phyloP scores from a whole-genome alignment of 2,329 filamentous ascomycete genomes.

The Raffaelea deltoideospora region DNA sequence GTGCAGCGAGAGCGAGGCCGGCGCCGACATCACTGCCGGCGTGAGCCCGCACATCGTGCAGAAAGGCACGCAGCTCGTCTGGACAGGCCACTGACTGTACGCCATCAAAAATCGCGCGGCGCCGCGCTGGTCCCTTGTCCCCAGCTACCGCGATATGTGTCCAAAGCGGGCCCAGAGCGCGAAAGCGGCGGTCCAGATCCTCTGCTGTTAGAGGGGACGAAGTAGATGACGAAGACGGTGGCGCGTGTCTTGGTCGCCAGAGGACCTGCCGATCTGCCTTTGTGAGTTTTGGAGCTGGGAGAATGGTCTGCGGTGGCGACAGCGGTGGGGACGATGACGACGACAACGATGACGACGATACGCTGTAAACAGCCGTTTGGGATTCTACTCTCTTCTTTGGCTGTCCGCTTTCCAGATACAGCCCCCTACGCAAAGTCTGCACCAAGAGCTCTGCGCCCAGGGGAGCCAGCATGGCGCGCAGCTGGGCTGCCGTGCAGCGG shows the following conservation, averaged over 20 bases:
- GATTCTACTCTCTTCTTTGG: too few species aligned
- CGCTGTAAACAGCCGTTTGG: too few species aligned
- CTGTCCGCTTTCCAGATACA: constrained; percentile 46
- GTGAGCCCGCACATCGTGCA: not conserved
- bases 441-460: constrained; percentile 60
- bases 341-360: not conserved
- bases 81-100: constrained; percentile 12
- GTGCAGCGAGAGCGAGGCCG: not conserved
- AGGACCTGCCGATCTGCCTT: constrained; percentile 47
- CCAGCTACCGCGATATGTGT: constrained; percentile 18
- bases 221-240: constrained; percentile 13
- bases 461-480: constrained; percentile 39
- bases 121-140: too few species aligned
- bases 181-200: constrained; percentile 36
- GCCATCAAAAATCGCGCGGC: constrained; percentile 25
- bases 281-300: constrained; percentile 58
- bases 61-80: not conserved
- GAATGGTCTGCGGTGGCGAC: constrained; percentile 12
- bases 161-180: constrained; percentile 55
- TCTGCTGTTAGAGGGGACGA: not conserved
- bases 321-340: constrained; percentile 27
- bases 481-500: constrained; percentile 24
- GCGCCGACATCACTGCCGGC: not conserved
- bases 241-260: constrained; percentile 37
- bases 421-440: constrained; percentile 40